Evolutionary conservation across 441 rosid genomes (phyloP).

Genomic region (Eutrema salsugineum): DNA sequence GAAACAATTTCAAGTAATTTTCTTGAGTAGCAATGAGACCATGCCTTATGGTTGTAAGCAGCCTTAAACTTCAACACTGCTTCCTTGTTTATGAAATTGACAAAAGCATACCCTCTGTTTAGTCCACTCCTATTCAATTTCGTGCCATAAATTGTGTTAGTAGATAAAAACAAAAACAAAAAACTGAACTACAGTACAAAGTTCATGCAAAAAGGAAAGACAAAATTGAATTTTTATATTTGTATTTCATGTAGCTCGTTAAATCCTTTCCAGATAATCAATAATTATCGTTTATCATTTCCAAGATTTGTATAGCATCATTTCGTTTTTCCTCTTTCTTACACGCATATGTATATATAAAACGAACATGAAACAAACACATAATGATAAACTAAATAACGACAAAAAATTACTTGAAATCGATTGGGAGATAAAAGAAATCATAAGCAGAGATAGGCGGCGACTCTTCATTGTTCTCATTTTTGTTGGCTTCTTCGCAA

Average conservation of each 20-base stretch:
- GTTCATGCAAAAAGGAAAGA: neutral
- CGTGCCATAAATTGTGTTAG: too few relatives aligned
- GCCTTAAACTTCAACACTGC: slow-evolving; percentile 43
- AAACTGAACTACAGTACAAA: too few relatives aligned
- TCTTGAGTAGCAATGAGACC: slow-evolving; percentile 42
- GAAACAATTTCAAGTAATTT: slow-evolving; percentile 44
- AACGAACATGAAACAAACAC: too few relatives aligned
- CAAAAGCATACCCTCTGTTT: slow-evolving; percentile 74
- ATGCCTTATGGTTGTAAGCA: slow-evolving; percentile 32
- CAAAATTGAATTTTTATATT: neutral
- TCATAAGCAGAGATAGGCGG: slow-evolving; percentile 45
- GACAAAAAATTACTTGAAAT: slow-evolving; percentile 39
- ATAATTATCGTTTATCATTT: neutral
- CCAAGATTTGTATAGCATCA: too few relatives aligned
- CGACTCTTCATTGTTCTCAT: neutral
- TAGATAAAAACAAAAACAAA: too few relatives aligned
- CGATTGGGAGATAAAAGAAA: slow-evolving; percentile 65
- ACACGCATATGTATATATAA: too few relatives aligned
- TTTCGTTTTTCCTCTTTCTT: too few relatives aligned
- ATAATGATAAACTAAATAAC: neutral
- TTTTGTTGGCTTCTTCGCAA: slow-evolving; percentile 42
- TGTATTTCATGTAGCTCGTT: neutral
- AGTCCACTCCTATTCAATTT: slow-evolving; percentile 32
- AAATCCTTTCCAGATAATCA: neutral
- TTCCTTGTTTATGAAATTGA: slow-evolving; percentile 50